Conservation (phyloP, 2,329 filamentous ascomycete genomes). For the Xylariaceae sp. region DNA sequence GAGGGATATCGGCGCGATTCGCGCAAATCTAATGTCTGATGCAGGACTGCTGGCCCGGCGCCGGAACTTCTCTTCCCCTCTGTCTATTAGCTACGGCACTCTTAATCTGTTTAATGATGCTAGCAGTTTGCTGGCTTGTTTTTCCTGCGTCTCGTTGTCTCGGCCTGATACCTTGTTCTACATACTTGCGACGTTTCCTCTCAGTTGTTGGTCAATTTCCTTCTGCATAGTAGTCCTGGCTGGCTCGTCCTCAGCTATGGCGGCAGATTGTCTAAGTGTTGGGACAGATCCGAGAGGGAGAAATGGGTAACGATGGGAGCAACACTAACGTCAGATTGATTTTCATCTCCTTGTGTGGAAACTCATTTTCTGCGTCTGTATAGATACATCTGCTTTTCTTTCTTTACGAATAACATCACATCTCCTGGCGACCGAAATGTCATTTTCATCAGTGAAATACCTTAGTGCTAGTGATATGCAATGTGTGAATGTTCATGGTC, state of each 20-base stretch:
- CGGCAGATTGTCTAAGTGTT: too few species aligned
- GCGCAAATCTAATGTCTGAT: slow-evolving; percentile 38
- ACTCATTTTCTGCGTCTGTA: too few species aligned
- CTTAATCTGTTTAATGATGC: slow-evolving; percentile 40
- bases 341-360: too few species aligned
- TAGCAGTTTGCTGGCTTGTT: slow-evolving; percentile 23
- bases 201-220: slow-evolving; percentile 11
- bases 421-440: too few species aligned
- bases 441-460: too few species aligned
- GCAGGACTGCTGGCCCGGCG: slow-evolving; percentile 39
- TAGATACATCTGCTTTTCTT: too few species aligned
- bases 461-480: too few species aligned
- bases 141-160: slow-evolving; percentile 16
- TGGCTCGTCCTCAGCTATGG: neutral
- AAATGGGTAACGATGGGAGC: too few species aligned
- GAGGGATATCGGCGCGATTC: slow-evolving; percentile 28
- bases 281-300: too few species aligned
- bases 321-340: too few species aligned
- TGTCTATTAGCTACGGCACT: slow-evolving; percentile 48
- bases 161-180: slow-evolving; percentile 61
- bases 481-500: too few species aligned
- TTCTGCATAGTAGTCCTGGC: neutral
- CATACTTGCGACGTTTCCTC: slow-evolving; percentile 36
- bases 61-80: slow-evolving; percentile 41
- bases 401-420: too few species aligned